These are phyloP conservation scores for Tetramitus jugosus DNA, from an alignment of 208 protist genomes.

Conservation along the genomic window DNA sequence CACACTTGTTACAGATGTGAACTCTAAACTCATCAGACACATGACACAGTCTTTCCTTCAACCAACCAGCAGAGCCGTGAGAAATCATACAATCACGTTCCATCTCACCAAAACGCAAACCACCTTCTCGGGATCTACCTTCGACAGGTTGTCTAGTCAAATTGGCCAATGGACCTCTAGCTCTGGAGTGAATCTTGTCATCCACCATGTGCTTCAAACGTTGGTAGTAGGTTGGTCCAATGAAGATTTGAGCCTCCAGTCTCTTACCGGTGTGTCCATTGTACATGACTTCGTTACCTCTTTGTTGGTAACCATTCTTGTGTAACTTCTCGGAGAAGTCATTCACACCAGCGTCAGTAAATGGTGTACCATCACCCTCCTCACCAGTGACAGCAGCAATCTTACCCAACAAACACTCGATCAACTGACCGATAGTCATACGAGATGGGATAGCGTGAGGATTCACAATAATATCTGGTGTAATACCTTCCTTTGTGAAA, in stretches of 20 bases:
- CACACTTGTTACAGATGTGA: slow-evolving; percentile 85
- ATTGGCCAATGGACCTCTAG: slow-evolving; percentile 72
- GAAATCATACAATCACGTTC: slow-evolving; percentile 93
- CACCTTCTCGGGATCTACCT: slow-evolving; percentile 83
- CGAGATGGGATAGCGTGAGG: slow-evolving; percentile 95
- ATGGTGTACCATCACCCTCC: slow-evolving; percentile 88
- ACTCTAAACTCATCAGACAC: slow-evolving; percentile 75
- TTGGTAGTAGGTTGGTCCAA: slow-evolving; percentile 95
- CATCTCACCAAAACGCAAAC: slow-evolving; percentile 94
- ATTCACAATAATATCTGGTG: slow-evolving; percentile 97
- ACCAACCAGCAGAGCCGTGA: slow-evolving; percentile 78
- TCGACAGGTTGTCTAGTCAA: slow-evolving; percentile 87
- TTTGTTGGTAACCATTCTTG: slow-evolving; percentile 58
- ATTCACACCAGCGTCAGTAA: slow-evolving; percentile 71
- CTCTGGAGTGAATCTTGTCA: slow-evolving; percentile 83
- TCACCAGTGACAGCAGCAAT: slow-evolving; percentile 54
- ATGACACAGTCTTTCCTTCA: slow-evolving; percentile 77
- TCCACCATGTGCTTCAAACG: slow-evolving; percentile 92
- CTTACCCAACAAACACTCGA: slow-evolving; percentile 84
- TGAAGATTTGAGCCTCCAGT: slow-evolving; percentile 77
- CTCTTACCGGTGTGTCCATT: slow-evolving; percentile 85
- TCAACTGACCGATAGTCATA: slow-evolving; percentile 95
- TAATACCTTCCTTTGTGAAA: slow-evolving; percentile 84
- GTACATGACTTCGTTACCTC: slow-evolving; percentile 82
- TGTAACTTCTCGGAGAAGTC: slow-evolving; percentile 60